Conservation (phyloP, 2,329 filamentous ascomycete species). For the Aspergillus fijiensis region DNA sequence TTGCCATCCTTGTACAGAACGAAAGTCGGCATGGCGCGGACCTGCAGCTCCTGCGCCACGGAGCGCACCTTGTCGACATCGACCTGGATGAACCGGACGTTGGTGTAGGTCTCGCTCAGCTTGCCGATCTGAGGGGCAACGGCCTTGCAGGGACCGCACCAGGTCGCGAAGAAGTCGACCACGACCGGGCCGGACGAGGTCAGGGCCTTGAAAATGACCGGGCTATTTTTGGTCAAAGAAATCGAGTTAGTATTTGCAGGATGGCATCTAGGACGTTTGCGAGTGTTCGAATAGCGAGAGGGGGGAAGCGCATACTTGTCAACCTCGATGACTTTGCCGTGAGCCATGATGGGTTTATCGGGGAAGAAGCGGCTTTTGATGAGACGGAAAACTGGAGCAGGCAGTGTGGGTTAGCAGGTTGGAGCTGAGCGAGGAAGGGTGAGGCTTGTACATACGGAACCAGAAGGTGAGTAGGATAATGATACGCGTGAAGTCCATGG, state of each 20-base stretch:
- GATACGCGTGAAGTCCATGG: neutral
- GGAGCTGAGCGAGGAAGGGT: neutral
- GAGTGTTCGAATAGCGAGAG: too few species aligned
- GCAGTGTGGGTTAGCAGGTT: too few species aligned
- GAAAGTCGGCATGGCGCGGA: constrained; percentile 50
- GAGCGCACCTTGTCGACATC: constrained; percentile 55
- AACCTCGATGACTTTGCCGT: constrained; percentile 39
- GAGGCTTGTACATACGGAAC: neutral
- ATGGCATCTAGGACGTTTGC: accelerated
- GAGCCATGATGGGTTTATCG: constrained; percentile 27
- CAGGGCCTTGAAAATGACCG: constrained; percentile 58
- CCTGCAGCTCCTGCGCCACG: constrained; percentile 50
- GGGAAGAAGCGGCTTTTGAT: constrained; percentile 13
- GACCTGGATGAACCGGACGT: constrained; percentile 55
- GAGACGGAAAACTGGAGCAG: constrained; percentile 15
- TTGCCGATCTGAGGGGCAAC: constrained; percentile 54
- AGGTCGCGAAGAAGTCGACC: constrained; percentile 56
- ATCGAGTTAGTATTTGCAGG: neutral
- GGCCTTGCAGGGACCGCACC: constrained; percentile 59
- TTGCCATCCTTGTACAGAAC: constrained; percentile 42
- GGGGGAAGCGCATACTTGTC: constrained; percentile 33
- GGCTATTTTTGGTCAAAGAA: constrained; percentile 34
- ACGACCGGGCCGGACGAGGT: constrained; percentile 53
- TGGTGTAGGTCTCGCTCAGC: constrained; percentile 51
- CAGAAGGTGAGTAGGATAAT: neutral